phyloP scores from a whole-genome alignment of 306 rosid species.

The Vigna angularis region DNA sequence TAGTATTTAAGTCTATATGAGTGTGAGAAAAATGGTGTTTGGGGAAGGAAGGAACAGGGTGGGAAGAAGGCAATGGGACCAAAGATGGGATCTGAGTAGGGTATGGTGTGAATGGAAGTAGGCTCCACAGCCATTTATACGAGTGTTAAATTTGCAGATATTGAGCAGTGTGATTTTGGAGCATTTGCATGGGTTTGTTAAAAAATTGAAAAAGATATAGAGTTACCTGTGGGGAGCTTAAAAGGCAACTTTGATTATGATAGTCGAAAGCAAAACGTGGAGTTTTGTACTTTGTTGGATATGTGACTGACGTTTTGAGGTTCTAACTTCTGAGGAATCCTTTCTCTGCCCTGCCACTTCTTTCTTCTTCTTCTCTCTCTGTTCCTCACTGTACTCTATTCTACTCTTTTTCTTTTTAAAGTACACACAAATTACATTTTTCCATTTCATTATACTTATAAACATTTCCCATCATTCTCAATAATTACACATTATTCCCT shows the following conservation, averaged over 20 bases:
- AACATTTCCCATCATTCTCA: background rate
- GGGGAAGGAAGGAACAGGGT: slow-evolving; percentile 41
- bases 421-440: too few species aligned
- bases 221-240: slow-evolving; percentile 12
- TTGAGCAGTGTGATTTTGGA: slow-evolving; percentile 47
- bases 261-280: slow-evolving; percentile 40
- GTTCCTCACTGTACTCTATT: too few species aligned
- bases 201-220: background rate
- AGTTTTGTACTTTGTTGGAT: slow-evolving; percentile 43
- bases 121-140: slow-evolving; percentile 70
- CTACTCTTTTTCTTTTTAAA: background rate
- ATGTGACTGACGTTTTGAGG: slow-evolving; percentile 39
- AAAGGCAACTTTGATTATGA: slow-evolving; percentile 25
- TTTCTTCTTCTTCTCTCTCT: background rate
- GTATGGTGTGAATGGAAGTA: slow-evolving; percentile 52
- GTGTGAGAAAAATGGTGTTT: slow-evolving; percentile 57
- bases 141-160: slow-evolving; percentile 53
- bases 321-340: slow-evolving; percentile 27
- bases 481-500: background rate
- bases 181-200: slow-evolving; percentile 45
- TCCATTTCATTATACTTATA: too few species aligned
- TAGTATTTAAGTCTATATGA: slow-evolving; percentile 29
- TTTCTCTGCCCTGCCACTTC: slow-evolving; percentile 15
- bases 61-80: slow-evolving; percentile 66
- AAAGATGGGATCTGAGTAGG: slow-evolving; percentile 66